Base-by-base conservation (phyloP, 2,329 filamentous ascomycete genomes). In the Pseudonectria buxi region DNA sequence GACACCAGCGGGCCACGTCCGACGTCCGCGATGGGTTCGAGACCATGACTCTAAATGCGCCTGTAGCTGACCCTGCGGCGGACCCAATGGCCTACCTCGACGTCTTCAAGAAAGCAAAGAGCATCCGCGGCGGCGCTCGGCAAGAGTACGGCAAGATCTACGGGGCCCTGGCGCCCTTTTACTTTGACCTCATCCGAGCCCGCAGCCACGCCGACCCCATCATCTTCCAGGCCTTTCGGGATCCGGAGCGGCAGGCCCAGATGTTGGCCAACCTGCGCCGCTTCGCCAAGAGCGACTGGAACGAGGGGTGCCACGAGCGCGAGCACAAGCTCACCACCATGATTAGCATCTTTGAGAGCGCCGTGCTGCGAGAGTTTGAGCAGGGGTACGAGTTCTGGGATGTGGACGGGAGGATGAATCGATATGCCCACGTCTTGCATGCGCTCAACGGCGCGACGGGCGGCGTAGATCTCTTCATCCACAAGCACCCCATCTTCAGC, bases 101-200 rank as follows among this genome's bases (percentile, higher is more conserved):
- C 24, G 76, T 88, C 1, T 68, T 96, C 38, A 74, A 78, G 37
- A 72, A 73, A 22, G 81, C 81, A 18, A 78, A 73, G 51, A 96
- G 90, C 31, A 76, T 94, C 33, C 74, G 92, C 28, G 92, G 90
- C 4, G 77, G 81, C 50, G 92, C 92, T 29, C 76, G 89, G 42
- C 79, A 92, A 50, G 89, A 96, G 59, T 98, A 89, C 56, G 90
- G 84, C 12, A 94, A 83, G 57, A 72, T 96, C 11, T 94, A 96
- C 60, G 83, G 81, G n/a, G 84, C 86, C 4, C 63, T 98, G 47
- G 85, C 81, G 10, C 89, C 89, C 0, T 90, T 94, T 50, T 98
- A 96, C 62, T 77, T 78, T 45, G 87, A 98, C 57, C 74, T 96
- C 28, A 78, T 76, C 25, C 72, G 69, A 43, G 80, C 82, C 3